Conservation (phyloP, 2,329 filamentous ascomycete genomes). For the Coccinonectria pachysandricola region DNA sequence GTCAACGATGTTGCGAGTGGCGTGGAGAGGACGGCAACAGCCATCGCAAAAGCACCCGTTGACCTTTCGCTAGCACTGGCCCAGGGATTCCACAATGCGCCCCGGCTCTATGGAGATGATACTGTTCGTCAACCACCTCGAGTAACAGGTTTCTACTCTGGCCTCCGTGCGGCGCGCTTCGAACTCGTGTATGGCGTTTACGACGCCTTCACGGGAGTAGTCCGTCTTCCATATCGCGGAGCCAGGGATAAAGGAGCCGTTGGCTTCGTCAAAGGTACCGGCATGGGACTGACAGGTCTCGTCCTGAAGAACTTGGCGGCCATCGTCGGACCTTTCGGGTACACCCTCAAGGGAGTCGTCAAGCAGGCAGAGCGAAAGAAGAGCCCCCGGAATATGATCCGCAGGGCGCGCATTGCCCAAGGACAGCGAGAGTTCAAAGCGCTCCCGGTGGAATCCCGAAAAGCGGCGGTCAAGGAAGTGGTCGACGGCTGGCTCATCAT, state of each 20-base stretch:
- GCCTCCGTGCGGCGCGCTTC: slow-evolving; percentile 47
- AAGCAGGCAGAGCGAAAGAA: slow-evolving; percentile 46
- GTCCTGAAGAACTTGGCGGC: slow-evolving; percentile 56
- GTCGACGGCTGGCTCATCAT: slow-evolving; percentile 24
- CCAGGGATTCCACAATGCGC: slow-evolving; percentile 62
- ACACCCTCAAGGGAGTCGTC: slow-evolving; percentile 52
- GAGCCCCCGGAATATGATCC: slow-evolving; percentile 42
- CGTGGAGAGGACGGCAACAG: slow-evolving; percentile 38
- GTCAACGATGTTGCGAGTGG: slow-evolving; percentile 42
- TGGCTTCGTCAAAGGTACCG: slow-evolving; percentile 43
- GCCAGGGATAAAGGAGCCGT: slow-evolving; percentile 41
- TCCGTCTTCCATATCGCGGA: slow-evolving; percentile 47
- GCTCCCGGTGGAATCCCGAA: slow-evolving; percentile 25
- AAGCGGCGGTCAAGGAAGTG: slow-evolving; percentile 15
- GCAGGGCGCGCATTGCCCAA: slow-evolving; percentile 48
- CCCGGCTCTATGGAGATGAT: slow-evolving; percentile 58
- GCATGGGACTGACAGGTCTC: slow-evolving; percentile 53
- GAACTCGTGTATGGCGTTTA: slow-evolving; percentile 55
- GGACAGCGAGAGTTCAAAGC: slow-evolving; percentile 36
- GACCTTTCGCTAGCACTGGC: slow-evolving; percentile 51
- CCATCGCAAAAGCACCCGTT: slow-evolving; percentile 47
- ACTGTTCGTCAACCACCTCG: slow-evolving; percentile 54
- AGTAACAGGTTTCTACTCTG: slow-evolving; percentile 56
- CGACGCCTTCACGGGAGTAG: slow-evolving; percentile 54
- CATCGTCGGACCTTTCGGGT: slow-evolving; percentile 49